Evolutionary conservation across 2,329 filamentous ascomycete species (phyloP).

Genomic region (Colletotrichum sp.): DNA sequence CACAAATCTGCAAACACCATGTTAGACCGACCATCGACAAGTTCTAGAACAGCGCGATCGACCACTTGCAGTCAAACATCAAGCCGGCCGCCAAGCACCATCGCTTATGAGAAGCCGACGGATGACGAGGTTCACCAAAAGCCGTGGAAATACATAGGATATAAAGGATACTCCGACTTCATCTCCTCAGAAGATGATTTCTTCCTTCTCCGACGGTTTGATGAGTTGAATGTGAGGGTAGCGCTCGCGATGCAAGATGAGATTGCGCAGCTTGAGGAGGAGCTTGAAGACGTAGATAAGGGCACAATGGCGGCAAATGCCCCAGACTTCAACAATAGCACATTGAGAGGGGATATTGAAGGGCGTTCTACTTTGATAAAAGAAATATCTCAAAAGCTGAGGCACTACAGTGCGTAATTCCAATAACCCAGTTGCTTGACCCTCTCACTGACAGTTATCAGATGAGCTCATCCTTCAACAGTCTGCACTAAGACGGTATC

Average conservation of each 20-base stretch:
- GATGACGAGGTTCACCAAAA: background rate
- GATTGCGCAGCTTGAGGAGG: background rate
- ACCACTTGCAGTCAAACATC: background rate
- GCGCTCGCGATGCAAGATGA: background rate
- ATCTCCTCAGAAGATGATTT: background rate
- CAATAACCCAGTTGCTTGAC: background rate
- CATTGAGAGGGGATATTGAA: background rate
- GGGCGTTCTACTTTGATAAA: background rate
- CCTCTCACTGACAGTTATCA: fast-evolving
- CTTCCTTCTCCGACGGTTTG: background rate
- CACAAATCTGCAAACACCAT: background rate
- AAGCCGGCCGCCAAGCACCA: background rate
- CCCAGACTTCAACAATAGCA: background rate
- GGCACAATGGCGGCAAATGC: background rate
- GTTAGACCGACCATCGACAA: background rate
- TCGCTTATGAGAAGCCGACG: background rate
- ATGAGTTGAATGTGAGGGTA: background rate
- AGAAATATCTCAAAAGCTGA: background rate
- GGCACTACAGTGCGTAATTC: background rate
- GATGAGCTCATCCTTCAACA: background rate
- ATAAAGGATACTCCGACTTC: background rate
- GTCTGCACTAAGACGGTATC: background rate
- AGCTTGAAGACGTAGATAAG: background rate
- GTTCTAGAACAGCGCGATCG: background rate
- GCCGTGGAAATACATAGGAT: background rate